Percentiles rank a stretch among this genome's conserved stretches.
Conservation (phyloP, 345 rosid species). For the Moringa oleifera region DNA sequence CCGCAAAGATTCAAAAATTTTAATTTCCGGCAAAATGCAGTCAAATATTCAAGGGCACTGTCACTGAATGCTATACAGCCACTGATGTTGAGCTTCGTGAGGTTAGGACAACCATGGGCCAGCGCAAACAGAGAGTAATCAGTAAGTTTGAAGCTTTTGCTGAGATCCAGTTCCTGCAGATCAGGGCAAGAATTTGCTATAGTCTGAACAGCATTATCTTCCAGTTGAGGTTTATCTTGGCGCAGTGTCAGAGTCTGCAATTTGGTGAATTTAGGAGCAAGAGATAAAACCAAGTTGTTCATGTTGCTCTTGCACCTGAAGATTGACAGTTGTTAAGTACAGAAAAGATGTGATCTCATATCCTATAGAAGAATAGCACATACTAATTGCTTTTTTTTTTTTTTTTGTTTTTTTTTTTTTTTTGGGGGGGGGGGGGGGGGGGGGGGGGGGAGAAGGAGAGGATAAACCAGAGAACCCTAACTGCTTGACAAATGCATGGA, state of each 20-base stretch:
- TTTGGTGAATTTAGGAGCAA: conserved; percentile 73
- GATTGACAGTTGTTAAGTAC: background rate
- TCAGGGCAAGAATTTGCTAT: conserved; percentile 77
- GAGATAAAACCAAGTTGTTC: conserved; percentile 79
- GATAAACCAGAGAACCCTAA: too few relatives aligned
- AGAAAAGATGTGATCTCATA: background rate
- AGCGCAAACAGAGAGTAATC: conserved; percentile 61
- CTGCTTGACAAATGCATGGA: too few relatives aligned
- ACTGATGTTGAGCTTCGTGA: conserved; percentile 82
- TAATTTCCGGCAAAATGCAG: conserved; percentile 52
- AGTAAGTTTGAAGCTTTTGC: conserved; percentile 89
- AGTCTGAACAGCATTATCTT: conserved; percentile 73
- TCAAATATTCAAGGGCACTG: conserved; percentile 51
- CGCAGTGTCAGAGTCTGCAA: conserved; percentile 66
- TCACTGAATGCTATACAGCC: conserved; percentile 80
- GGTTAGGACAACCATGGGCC: conserved; percentile 83
- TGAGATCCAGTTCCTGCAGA: conserved; percentile 83
- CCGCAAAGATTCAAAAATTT: conserved; percentile 86
- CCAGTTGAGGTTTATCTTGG: conserved; percentile 88
- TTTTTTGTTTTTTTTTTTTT: too few relatives aligned
- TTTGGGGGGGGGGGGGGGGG: too few relatives aligned
- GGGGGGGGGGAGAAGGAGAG: too few relatives aligned
- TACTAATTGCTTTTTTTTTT: too few relatives aligned
- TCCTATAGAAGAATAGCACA: background rate
- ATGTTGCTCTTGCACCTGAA: conserved; percentile 77